A percentile compares a stretch with the other conserved stretches of the same genome.
phyloP scores from a whole-genome alignment of 202 grass and related monocot genomes.

The Zoysia matrella region DNA sequence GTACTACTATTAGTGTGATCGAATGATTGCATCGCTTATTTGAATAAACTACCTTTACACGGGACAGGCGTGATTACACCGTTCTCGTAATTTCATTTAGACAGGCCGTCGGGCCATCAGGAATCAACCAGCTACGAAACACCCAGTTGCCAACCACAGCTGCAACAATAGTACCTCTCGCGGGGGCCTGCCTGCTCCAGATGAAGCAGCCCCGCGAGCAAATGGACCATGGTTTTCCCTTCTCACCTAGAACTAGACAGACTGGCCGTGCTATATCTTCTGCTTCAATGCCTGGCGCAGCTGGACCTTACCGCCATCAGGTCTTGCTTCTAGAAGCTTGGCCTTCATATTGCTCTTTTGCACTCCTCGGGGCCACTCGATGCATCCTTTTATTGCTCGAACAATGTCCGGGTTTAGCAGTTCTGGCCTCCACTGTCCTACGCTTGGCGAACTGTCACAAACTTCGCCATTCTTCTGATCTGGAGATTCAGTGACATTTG shows the following conservation, averaged over 20 bases:
- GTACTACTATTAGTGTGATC: neutral
- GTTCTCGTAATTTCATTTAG: constrained; percentile 19
- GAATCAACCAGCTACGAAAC: neutral
- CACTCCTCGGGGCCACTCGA: constrained; percentile 56
- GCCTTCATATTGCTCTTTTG: constrained; percentile 72
- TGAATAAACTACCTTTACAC: constrained; percentile 36
- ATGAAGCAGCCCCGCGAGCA: constrained; percentile 20
- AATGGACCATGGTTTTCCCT: constrained; percentile 4
- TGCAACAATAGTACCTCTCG: constrained; percentile 5
- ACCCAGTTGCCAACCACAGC: neutral
- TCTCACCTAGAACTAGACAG: neutral
- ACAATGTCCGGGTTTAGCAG: constrained; percentile 52
- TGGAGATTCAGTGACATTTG: constrained; percentile 36
- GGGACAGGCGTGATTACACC: constrained; percentile 24
- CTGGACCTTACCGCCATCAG: constrained; percentile 67
- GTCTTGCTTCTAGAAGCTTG: constrained; percentile 65
- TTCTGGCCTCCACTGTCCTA: constrained; percentile 60
- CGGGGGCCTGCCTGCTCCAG: constrained; percentile 7
- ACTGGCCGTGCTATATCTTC: constrained; percentile 49
- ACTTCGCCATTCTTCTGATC: constrained; percentile 42
- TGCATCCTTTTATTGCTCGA: constrained; percentile 58
- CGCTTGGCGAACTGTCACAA: constrained; percentile 43
- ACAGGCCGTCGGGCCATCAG: constrained; percentile 1
- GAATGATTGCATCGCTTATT: constrained; percentile 48
- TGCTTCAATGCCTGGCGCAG: constrained; percentile 74